Evolutionary conservation across 2,329 filamentous ascomycete species (phyloP), one percentile per base, ranked within the genome.

Genomic region (Scedosporium apiospermum): DNA sequence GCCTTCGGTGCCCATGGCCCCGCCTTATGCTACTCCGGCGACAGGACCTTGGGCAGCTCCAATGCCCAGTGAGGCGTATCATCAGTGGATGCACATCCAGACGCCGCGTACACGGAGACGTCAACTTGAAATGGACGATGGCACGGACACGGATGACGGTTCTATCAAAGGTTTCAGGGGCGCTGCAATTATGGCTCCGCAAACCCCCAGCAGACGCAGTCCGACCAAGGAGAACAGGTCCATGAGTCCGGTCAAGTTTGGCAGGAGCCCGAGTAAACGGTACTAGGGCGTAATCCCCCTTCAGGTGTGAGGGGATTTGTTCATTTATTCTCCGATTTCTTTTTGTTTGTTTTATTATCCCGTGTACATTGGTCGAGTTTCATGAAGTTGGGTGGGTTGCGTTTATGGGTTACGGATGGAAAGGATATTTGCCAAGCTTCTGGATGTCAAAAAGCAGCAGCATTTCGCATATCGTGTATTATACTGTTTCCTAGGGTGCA

Each of bases 121-220:
- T 2, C 58, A 68, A 14, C 68, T 75, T 34, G 68, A 68, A 58
- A 63, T 76, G 9, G 75, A 77, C 59, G 79, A 82, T 7, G 77
- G 72, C 1, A 80, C 77, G 0, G 82, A 84, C 49, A 82, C 80
- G 3, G 82, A 85, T 62, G 78, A 66, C 27, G 80, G 80, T 6
- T 80, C 81, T 41, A 27, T 46, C 26, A 30, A 53, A 38, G 10
- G 51, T 16, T 34, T 16, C 7, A 27, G 27, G 10, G 38, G 34
- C 3, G 12, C 26, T 7, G 41, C 82, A 18, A 73, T 78, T 61
- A 70, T 74, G n/a, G 72, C 78, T 3, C 75, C 76, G 4, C 75
- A 75, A 63, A 81, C 79, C 2, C 80, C 82, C 3, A 78, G 76
- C 6, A 75, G 78, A 61, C 74, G 78, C 60, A 82, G 75, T 66